Base-by-base conservation (phyloP, 495 filamentous ascomycete species). In the Penicillium chermesinum region DNA sequence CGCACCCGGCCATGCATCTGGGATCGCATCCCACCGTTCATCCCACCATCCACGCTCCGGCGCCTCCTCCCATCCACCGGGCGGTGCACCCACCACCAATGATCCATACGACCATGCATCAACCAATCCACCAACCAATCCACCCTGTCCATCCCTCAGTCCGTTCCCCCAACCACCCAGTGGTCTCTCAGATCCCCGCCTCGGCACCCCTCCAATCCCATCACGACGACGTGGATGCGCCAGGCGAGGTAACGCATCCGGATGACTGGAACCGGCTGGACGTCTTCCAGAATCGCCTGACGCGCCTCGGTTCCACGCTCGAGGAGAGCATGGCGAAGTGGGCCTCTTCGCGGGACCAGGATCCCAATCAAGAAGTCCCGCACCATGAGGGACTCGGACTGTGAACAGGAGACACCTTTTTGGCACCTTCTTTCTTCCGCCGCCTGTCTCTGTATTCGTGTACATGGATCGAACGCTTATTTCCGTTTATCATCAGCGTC, bases 341-440 rank as follows among this genome's bases (percentile, higher is more conserved):
- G 60, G 43, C 54, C 1, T n/a, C n/a, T n/a, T 30, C 25, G 25
- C 27, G 54, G 9, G 54, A 61, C 8, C 46, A 52, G 41, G 57
- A 63, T 45, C 57, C 59, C 12, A 61, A 55, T 17, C 49, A 55
- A 13, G 60, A 61, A 33, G 38, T 52, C 25, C 32, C 40, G 14
- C 54, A 61, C 5, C 60, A 61, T 25, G 60, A 63, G 41, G 60
- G 60, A 19, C 30, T 58, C 38, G 60, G 60, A 14, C 41, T 61
- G 49, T 63, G 51, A 61, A 9, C 15, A 21, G 7, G 16, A 18
- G 14, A 10, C 19, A 3, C 13, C 21, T 34, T 35, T 10, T 30
- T n/a, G 8, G n/a, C n/a, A n/a, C n/a, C n/a, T n/a, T 36, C n/a
- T 38, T 49, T 27, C 16, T 50, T 16, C 27, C 22, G 7, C 21